Percentiles rank a stretch among this genome's conserved stretches.
Evolutionary conservation across 129 eudicot species (phyloP).

Genomic region (Saussurea involucrata): DNA sequence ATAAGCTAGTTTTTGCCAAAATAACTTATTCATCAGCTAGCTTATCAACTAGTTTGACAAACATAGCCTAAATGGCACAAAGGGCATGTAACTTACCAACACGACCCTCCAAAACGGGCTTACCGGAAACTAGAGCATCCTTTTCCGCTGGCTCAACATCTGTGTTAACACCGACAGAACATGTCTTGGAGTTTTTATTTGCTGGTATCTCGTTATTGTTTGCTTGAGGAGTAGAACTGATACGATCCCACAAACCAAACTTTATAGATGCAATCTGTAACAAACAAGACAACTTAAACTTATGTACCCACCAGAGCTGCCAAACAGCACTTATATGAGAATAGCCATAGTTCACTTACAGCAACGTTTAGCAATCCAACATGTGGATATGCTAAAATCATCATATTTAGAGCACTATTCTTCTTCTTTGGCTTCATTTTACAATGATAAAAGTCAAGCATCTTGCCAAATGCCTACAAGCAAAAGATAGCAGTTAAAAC

Average conservation of each 20-base stretch:
- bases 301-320: not conserved
- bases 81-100: conserved; percentile 37
- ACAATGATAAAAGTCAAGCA: conserved; percentile 55
- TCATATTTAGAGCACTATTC: conserved; percentile 21
- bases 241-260: conserved; percentile 73
- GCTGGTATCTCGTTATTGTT: conserved; percentile 16
- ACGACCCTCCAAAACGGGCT: conserved; percentile 7
- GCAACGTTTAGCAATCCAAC: conserved; percentile 82
- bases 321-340: not conserved
- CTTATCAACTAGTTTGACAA: too few relatives aligned
- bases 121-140: conserved; percentile 11
- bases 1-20: too few relatives aligned
- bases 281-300: not conserved
- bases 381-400: conserved; percentile 47
- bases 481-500: conserved; percentile 10
- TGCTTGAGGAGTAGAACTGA: conserved; percentile 48
- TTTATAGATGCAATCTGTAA: conserved; percentile 73
- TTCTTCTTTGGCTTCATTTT: conserved; percentile 24
- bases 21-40: too few relatives aligned
- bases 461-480: conserved; percentile 64
- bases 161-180: conserved; percentile 33
- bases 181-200: conserved; percentile 21
- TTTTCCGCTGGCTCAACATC: conserved; percentile 43
- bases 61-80: not conserved
- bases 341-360: conserved; percentile 44